phyloP scores from a whole-genome alignment of 1,139 yeast species.

The Barnettozyma hawaiiensis region DNA sequence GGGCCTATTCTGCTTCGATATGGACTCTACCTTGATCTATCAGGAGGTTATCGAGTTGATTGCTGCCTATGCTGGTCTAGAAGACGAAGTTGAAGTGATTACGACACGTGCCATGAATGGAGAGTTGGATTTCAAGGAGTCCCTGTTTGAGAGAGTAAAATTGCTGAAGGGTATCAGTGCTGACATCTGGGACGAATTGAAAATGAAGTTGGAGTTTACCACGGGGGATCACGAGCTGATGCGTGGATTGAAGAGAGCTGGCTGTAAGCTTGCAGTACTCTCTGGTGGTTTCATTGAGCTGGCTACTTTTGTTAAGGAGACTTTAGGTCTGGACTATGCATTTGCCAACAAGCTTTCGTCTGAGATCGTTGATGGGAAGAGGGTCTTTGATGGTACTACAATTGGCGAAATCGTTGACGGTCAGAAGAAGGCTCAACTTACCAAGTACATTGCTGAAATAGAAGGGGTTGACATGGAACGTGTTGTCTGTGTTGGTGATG shows the following conservation, averaged over 20 bases:
- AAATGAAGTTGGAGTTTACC: conserved; percentile 63
- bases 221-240: conserved; percentile 78
- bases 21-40: conserved; percentile 95
- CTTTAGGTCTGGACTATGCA: conserved; percentile 76
- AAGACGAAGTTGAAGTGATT: conserved; percentile 67
- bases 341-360: conserved; percentile 72
- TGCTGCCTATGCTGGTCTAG: conserved; percentile 82
- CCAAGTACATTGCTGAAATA: conserved; percentile 58
- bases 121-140: conserved; percentile 84
- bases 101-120: conserved; percentile 98
- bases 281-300: conserved; percentile 94
- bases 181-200: conserved; percentile 73
- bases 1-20: conserved; percentile 81
- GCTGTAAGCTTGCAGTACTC: conserved; percentile 75
- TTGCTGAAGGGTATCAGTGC: conserved; percentile 76
- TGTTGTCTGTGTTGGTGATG: conserved; percentile 92
- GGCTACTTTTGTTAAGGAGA: conserved; percentile 66
- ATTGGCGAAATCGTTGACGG: conserved; percentile 85
- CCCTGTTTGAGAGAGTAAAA: conserved; percentile 67
- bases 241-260: conserved; percentile 51
- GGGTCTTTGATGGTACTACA: conserved; percentile 45
- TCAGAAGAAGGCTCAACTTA: conserved; percentile 67
- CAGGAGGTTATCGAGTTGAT: conserved; percentile 96
- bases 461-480: conserved; percentile 52
- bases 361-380: conserved; percentile 39